A percentile compares a stretch with the other conserved stretches of the same genome.
Evolutionary conservation across 345 rosid species (phyloP).

Genomic region (Carallia pectinifolia): DNA sequence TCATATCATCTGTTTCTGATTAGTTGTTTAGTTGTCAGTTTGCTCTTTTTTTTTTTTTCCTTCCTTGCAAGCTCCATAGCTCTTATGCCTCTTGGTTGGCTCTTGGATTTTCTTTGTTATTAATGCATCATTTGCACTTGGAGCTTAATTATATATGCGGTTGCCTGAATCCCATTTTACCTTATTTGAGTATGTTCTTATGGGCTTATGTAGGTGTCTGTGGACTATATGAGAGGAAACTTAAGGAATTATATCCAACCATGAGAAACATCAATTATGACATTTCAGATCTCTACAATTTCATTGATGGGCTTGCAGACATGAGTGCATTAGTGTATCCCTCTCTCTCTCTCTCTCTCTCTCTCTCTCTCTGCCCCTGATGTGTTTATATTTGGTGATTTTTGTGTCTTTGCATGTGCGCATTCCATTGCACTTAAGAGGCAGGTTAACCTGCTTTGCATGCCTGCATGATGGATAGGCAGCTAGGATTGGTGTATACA

Average conservation of each 20-base stretch:
- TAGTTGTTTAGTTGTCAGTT: no score
- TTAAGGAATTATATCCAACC: constrained; percentile 80
- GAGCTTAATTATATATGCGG: background rate
- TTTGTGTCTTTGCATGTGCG: no score
- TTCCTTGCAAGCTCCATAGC: no score
- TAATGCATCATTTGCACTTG: background rate
- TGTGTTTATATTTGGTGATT: background rate
- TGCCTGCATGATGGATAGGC: no score
- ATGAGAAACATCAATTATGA: constrained; percentile 68
- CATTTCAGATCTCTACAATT: constrained; percentile 77
- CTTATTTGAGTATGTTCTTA: background rate
- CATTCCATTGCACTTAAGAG: constrained; percentile 2
- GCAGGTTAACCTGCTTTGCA: background rate
- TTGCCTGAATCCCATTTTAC: background rate
- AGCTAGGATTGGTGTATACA: no score
- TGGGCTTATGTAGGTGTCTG: constrained; percentile 56
- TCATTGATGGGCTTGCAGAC: constrained; percentile 85
- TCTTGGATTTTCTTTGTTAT: no score
- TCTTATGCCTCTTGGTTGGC: no score
- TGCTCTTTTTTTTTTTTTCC: no score
- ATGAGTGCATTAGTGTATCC: constrained; percentile 84
- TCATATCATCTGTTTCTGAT: no score
- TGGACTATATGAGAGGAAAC: constrained; percentile 76
- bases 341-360: constrained; percentile 25
- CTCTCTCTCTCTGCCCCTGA: constrained; percentile 13